Conservation (phyloP, 192 early-diverging fungal genomes). For the Rhizophagus sp. region DNA sequence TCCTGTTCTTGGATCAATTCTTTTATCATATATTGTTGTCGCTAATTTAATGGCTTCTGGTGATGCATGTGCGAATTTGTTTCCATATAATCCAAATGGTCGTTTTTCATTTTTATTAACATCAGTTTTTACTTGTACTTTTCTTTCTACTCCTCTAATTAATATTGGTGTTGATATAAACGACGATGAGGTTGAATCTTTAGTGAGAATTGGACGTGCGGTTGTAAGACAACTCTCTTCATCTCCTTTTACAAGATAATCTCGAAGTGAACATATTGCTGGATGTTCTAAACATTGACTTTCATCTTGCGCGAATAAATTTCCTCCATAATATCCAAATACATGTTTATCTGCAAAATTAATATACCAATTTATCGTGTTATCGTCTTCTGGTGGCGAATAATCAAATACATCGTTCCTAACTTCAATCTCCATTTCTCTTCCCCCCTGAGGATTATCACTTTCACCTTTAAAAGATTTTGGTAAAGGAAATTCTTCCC, state of each 20-base stretch:
- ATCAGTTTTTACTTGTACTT: slow-evolving; percentile 2
- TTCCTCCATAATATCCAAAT: slow-evolving; percentile 23
- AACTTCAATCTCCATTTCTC: background rate
- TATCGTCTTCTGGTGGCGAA: slow-evolving; percentile 1
- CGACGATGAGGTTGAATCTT: background rate
- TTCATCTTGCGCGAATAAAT: slow-evolving; percentile 28
- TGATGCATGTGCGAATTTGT: slow-evolving; percentile 6
- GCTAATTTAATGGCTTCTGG: slow-evolving; percentile 1
- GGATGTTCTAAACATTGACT: slow-evolving; percentile 28
- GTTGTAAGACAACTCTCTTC: background rate
- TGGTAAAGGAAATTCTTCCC: slow-evolving; percentile 22
- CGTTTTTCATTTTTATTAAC: slow-evolving; percentile 5
- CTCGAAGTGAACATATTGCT: slow-evolving; percentile 21
- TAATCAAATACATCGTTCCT: slow-evolving; percentile 22
- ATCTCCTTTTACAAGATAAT: background rate
- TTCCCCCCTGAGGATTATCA: background rate
- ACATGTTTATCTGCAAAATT: slow-evolving; percentile 28
- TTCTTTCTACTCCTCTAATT: slow-evolving; percentile 26
- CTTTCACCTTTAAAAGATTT: background rate
- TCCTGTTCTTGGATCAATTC: background rate
- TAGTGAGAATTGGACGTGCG: background rate
- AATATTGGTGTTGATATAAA: slow-evolving; percentile 22
- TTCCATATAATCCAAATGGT: slow-evolving; percentile 20
- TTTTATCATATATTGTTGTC: slow-evolving; percentile 23
- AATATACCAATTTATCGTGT: slow-evolving; percentile 24